Base-by-base conservation (phyloP, 1,139 yeast species). In the Nakaseomyces kungkrabaensis region DNA sequence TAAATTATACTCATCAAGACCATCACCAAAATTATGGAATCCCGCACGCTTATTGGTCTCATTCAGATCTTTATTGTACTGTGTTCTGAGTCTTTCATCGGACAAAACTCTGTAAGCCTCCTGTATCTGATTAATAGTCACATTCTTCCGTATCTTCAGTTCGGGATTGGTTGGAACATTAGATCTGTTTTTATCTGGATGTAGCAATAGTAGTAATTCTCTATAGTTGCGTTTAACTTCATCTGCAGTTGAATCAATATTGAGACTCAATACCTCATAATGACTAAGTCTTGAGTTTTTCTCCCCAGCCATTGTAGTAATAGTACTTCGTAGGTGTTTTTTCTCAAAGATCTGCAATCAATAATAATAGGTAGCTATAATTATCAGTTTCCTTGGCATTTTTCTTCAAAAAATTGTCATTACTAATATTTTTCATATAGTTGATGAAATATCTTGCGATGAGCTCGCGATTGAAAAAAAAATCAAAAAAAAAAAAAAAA, bases 151-250 rank as follows among this genome's bases (percentile, higher is more conserved):
- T 38, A 38, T n/a, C 1, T 31, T 43, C 4, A 25, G 24, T 5
- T 29, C 24, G 48, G 54, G 47, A 46, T 37, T 47, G 37, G 51
- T 45, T 22, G 54, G 53, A 37, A 48, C 44, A 27, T 48, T 54
- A 40, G 53, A 59, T 41, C 40, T 37, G 7, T 61, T 63, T 61
- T 88, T 88, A 60, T 88, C 97, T 0, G 97, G 97, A 63, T 88
- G 97, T 8, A 77, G 66, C 5, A 65, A 62, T 4, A 89, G 69
- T n/a, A 88, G 71, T 17, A 74, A 75, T 37, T 65, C 68, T 51
- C 74, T 76, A 61, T 88, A 89, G 0, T 92, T 88, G 11, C 63
- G 62, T 57, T 79, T 81, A 27, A 89, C 72, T 13, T 76, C 79
- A 1, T 54, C 57, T 0, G 57, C 55, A 0, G 68, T 50, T 0